Evolutionary conservation across 805 yeast species (phyloP), one percentile per base, ranked within the genome.

Genomic region (Candida silvicultrix): DNA sequence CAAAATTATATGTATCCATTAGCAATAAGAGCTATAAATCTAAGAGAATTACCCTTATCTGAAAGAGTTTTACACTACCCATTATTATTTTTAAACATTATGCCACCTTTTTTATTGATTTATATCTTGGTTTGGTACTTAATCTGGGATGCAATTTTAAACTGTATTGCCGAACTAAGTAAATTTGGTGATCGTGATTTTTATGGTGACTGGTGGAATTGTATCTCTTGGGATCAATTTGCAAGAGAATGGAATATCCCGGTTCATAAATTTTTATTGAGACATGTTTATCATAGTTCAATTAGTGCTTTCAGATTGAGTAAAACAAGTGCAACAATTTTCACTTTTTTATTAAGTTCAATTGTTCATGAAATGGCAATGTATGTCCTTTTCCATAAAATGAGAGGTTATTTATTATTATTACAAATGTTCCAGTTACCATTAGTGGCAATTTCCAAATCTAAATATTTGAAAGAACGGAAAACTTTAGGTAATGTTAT

Each of bases 171-270:
- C 0, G 99, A 94, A 62, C 69, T 92, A 35, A 83, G 96, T 15
- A 60, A 74, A 44, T 95, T 83, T 66, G 97, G 88, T 5, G 97
- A 94, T 62, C 78, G 99, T 43, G 85, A 85, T 53, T 94, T 94
- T 64, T 94, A 95, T 60, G 92, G 95, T 3, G 86, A 89, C 39
- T 95, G 99, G 99, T 94, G 99, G 99, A 88, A 90, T 56, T 86
- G 95, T 50, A 80, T 84, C 18, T 85, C 88, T 38, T 94, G 97
- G 97, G 86, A 86, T 47, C 90, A 90, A 60, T 94, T 87, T 63
- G 84, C 97, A 11, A 74, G 97, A 52, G 81, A 85, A 50, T 95
- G 99, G 99, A 94, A 94, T 62, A 77, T 78, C 10, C 97, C 98
- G 0, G 98, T 94, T 20, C 97, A 94, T 63, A 77, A 80, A 58